Evolutionary conservation across 176 grass and related monocot genomes (phyloP).

Genomic region (Juncus effusus): DNA sequence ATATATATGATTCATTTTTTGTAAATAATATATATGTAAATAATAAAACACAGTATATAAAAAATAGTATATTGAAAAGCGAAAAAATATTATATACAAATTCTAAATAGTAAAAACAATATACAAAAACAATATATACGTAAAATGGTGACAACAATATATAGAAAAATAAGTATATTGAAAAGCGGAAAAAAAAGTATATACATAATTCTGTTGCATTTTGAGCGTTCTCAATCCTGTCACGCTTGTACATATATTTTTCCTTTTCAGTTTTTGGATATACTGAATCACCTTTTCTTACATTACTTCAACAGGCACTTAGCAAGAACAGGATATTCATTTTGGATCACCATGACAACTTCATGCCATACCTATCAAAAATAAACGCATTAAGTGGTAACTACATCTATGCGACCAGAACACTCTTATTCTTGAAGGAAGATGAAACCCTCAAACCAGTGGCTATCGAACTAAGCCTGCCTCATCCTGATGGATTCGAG

Average conservation of each 20-base stretch:
- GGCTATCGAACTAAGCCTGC: conserved; percentile 43
- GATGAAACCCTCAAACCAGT: conserved; percentile 34
- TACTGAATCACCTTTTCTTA: background rate
- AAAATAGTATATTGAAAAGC: too few relatives aligned
- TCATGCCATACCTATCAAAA: conserved; percentile 30
- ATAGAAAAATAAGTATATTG: too few relatives aligned
- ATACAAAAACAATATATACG: too few relatives aligned
- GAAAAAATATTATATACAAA: too few relatives aligned
- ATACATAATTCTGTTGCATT: too few relatives aligned
- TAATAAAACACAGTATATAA: too few relatives aligned
- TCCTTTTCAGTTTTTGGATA: background rate
- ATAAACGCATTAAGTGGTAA: conserved; percentile 26
- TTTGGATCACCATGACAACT: conserved; percentile 36
- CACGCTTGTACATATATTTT: conserved; percentile 4
- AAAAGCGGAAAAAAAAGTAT: too few relatives aligned
- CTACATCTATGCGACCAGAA: conserved; percentile 38
- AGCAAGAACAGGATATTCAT: conserved; percentile 30
- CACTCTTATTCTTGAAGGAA: conserved; percentile 27
- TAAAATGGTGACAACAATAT: too few relatives aligned
- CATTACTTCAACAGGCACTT: conserved; percentile 26
- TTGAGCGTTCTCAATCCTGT: too few relatives aligned
- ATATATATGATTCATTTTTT: too few relatives aligned
- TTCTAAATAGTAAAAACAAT: too few relatives aligned
- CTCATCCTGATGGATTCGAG: conserved; percentile 4
- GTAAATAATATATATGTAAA: too few relatives aligned